Evolutionary conservation across 2,329 filamentous ascomycete genomes (phyloP).

Genomic region (Aspergillus quadrilineatus): DNA sequence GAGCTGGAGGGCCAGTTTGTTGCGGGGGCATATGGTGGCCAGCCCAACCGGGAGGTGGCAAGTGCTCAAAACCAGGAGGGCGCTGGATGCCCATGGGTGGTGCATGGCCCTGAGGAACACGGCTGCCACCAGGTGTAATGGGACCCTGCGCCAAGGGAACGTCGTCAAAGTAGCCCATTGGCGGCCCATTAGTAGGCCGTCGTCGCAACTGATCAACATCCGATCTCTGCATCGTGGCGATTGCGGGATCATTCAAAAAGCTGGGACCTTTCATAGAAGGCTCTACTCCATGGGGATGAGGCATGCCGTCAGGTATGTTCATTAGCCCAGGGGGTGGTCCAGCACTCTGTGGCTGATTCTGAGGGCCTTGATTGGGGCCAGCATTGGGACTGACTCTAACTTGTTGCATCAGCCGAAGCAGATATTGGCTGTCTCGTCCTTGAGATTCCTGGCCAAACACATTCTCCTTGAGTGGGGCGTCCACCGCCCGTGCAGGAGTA

Average conservation of each 20-base stretch:
- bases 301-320: slow-evolving; percentile 38
- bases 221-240: slow-evolving; percentile 43
- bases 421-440: slow-evolving; percentile 71
- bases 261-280: slow-evolving; percentile 35
- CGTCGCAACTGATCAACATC: slow-evolving; percentile 39
- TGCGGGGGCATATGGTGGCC: slow-evolving; percentile 37
- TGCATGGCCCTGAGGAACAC: slow-evolving; percentile 33
- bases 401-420: slow-evolving; percentile 79
- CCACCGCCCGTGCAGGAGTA: slow-evolving; percentile 23
- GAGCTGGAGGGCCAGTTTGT: slow-evolving; percentile 34
- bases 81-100: slow-evolving; percentile 44
- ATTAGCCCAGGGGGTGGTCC: slow-evolving; percentile 35
- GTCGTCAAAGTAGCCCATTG: slow-evolving; percentile 44
- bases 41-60: slow-evolving; percentile 42
- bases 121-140: slow-evolving; percentile 36
- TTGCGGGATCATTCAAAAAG: slow-evolving; percentile 46
- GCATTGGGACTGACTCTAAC: slow-evolving; percentile 37
- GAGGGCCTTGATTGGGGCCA: slow-evolving; percentile 26
- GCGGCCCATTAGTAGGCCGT: slow-evolving; percentile 39
- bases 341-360: slow-evolving; percentile 29
- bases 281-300: slow-evolving; percentile 35
- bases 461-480: slow-evolving; percentile 27
- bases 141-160: slow-evolving; percentile 37
- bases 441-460: slow-evolving; percentile 39
- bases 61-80: slow-evolving; percentile 46